Evolutionary conservation across 768 basidiomycete genomes (phyloP), one percentile per base, ranked within the genome.

Genomic region (Agrocybe pediades): DNA sequence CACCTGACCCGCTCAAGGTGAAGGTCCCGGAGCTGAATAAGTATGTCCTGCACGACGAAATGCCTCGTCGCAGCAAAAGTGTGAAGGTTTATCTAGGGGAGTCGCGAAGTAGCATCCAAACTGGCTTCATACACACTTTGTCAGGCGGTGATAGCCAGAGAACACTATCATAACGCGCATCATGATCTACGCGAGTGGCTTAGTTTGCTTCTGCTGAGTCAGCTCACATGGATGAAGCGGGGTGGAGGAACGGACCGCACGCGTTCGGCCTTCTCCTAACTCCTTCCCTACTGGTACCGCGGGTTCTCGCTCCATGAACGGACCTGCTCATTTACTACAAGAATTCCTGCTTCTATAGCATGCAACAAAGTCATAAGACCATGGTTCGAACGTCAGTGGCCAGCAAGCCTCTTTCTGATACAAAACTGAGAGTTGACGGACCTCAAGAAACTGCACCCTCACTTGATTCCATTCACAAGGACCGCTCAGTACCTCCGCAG

Each of bases 241-340:
- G 11, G 11, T 3, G 33, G n/a, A 11, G n/a, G 33, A 11, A 48
- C 55, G 51, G 50, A 43, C 55, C 55, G 55, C 25, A n/a, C n/a
- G n/a, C n/a, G n/a, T n/a, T n/a, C n/a, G n/a, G n/a, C n/a, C n/a
- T n/a, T n/a, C n/a, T n/a, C 16, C 20, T 29, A 9, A 25, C 20
- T 41, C 40, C 42, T 26, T 24, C 42, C 45, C 45, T 54, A 54
- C 58, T 50, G 16, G 40, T 39, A 51, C 29, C 19, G 25, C 54
- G 36, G 42, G 46, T 62, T 65, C 61, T 65, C 55, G 49, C 56
- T 66, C 55, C 57, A 62, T 66, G 63, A 61, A 53, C 57, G 45
- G 39, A 41, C 45, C 39, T 43, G 48, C 15, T 44, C 49, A 40
- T 51, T 54, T 54, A 42, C 51, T 27, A n/a, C 48, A 58, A 43